A percentile compares a stretch with the other conserved stretches of the same genome.
phyloP scores from a whole-genome alignment of 2,329 filamentous ascomycete species.

The Exophiala oligosperma region DNA sequence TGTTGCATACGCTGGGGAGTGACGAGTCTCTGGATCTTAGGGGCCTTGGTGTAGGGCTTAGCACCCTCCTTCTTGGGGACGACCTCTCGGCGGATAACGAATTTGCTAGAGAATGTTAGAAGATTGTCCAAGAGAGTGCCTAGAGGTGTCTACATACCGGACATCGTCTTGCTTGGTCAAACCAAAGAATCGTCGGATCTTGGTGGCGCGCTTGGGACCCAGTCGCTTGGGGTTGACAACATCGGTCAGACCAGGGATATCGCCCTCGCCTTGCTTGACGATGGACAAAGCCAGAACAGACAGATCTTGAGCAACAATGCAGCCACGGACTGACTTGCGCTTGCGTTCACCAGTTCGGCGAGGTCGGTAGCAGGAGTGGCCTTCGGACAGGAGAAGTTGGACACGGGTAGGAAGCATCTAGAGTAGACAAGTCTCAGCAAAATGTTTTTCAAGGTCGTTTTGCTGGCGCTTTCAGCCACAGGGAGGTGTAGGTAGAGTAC shows the following conservation, averaged over 20 bases:
- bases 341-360: conserved; percentile 98
- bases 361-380: conserved; percentile 99
- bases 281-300: conserved; percentile 91
- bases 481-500: conserved; percentile 35
- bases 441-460: conserved; percentile 8
- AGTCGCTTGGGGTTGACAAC: conserved; percentile 98
- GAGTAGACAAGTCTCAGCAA: conserved; percentile 31
- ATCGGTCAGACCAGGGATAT: conserved; percentile 96
- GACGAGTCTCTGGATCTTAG: conserved; percentile 99
- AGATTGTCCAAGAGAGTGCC: conserved; percentile 42
- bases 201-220: conserved; percentile 98
- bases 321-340: conserved; percentile 98
- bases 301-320: conserved; percentile 96
- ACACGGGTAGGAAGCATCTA: conserved; percentile 95
- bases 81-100: conserved; percentile 98
- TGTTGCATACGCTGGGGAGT: conserved; percentile 99
- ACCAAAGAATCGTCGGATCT: conserved; percentile 99
- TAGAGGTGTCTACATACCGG: conserved; percentile 57
- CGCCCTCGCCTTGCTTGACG: conserved; percentile 95
- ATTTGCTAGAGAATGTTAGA: conserved; percentile 75
- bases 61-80: conserved; percentile 97
- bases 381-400: conserved; percentile 89
- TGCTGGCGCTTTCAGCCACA: conserved; percentile 29
- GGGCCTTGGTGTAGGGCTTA: conserved; percentile 99
- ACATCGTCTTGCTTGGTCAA: conserved; percentile 99